Evolutionary conservation across 1,139 yeast genomes (phyloP).

Genomic region (Candida smagusa): DNA sequence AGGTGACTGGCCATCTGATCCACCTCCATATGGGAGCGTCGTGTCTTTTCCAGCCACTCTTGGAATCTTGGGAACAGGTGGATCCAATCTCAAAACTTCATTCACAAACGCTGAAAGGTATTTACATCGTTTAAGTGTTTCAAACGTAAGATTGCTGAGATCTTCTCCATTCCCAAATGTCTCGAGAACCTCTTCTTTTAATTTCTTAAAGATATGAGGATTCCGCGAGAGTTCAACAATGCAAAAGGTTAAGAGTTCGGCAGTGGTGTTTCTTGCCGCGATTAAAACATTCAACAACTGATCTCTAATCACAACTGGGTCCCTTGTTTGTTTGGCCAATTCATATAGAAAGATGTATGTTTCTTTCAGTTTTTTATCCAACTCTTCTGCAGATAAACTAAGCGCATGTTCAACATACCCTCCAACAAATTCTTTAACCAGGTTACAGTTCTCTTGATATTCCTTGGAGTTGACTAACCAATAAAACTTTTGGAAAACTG

Average conservation of each 20-base stretch:
- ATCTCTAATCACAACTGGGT: conserved; percentile 39
- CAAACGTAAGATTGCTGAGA: conserved; percentile 38
- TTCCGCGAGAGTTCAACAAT: conserved; percentile 40
- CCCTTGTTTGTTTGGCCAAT: conserved; percentile 41
- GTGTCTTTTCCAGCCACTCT: conserved; percentile 45
- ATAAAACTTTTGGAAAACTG: conserved; percentile 26
- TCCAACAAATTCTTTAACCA: conserved; percentile 26
- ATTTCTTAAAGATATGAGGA: conserved; percentile 31
- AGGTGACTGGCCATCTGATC: conserved; percentile 40
- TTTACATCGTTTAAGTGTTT: conserved; percentile 45
- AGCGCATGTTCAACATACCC: conserved; percentile 28
- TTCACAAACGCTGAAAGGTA: conserved; percentile 46
- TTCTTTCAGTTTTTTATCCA: conserved; percentile 31
- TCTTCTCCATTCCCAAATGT: conserved; percentile 36
- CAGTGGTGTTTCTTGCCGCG: conserved; percentile 49
- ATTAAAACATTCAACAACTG: conserved; percentile 42
- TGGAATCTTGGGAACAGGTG: conserved; percentile 52
- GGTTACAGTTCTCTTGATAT: conserved; percentile 21
- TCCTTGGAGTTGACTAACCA: conserved; percentile 25
- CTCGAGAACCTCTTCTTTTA: conserved; percentile 28
- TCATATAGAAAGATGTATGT: conserved; percentile 43
- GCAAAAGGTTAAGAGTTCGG: conserved; percentile 41
- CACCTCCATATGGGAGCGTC: conserved; percentile 51
- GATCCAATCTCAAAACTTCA: conserved; percentile 51
- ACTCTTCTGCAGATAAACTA: conserved; percentile 25